Base-by-base conservation (phyloP, 108 stramenopile genomes). In the Cyclotella cryptica region DNA sequence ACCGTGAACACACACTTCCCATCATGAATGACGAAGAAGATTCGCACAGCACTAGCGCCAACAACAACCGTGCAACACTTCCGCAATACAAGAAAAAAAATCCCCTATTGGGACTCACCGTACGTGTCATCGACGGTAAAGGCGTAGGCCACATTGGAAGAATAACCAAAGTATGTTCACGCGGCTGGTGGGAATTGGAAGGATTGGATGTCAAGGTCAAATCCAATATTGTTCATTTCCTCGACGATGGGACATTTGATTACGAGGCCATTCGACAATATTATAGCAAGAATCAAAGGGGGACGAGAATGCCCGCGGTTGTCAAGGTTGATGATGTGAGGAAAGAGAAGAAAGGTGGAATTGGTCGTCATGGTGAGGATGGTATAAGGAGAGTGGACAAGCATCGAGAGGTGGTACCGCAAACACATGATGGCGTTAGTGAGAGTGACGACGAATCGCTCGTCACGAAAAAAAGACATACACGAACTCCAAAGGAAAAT, bases 191-290 rank as follows among this genome's bases (percentile, higher is more conserved):
- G 55, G 40, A 44, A 11, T 19, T 76, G 22, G 47, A 64, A 10
- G 44, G 40, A 27, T 42, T 77, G 10, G 28, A 60, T n/a, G 43
- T 10, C 9, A 67, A 52, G 46, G 59, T 77, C 3, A 21, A 61
- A 62, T 9, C 49, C 21, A 58, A 52, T 35, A 10, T 40, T 17
- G 58, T 53, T 35, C 19, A 61, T 43, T 44, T 77, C 30, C 29
- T 77, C 13, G 68, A 77, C 42, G 76, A 69, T 53, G 76, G 28
- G 5, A 47, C 26, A n/a, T n/a, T 69, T 19, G 47, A 77, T 63
- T 11, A 19, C 0, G 29, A 61, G 10, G 68, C 67, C 21, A 30
- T 77, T 18, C 46, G 40, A 35, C 40, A 35, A 9, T 59, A 55
- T 19, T 74, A 63, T 58, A 22, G n/a, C 9, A 18, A 17, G 19